These are phyloP conservation scores for Pterocarpus macrocarpus DNA, from an alignment of 306 rosid species.

Conservation along the genomic window DNA sequence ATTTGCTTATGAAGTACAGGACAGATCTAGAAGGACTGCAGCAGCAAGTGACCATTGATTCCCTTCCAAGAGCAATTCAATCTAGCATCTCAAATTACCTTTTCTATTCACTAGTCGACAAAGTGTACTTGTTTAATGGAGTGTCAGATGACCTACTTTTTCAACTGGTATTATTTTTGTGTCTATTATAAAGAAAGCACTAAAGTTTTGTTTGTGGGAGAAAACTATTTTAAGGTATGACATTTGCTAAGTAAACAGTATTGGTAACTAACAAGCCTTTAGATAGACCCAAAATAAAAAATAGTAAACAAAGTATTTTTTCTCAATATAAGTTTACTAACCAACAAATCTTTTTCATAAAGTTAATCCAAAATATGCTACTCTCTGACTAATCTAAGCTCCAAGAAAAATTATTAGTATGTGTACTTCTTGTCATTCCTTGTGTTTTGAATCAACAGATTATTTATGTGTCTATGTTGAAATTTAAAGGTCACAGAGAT, in stretches of 20 bases:
- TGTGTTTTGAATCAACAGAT: constrained; percentile 13
- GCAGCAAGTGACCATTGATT: constrained; percentile 79
- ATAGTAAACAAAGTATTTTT: no score
- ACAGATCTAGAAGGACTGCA: constrained; percentile 85
- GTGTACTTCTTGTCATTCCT: constrained; percentile 24
- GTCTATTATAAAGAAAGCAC: no score
- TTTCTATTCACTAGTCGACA: constrained; percentile 67
- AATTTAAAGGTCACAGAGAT: constrained; percentile 78
- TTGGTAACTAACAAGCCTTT: no score
- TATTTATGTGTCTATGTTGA: constrained; percentile 29
- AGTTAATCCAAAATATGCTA: not conserved
- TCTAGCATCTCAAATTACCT: constrained; percentile 74
- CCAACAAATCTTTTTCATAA: not conserved
- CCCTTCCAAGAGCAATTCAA: constrained; percentile 86
- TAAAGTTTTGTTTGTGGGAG: no score
- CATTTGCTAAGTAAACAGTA: no score
- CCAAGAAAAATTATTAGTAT: not conserved
- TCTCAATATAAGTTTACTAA: not conserved
- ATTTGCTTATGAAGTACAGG: constrained; percentile 78
- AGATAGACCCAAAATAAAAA: no score
- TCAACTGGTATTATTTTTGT: constrained; percentile 73
- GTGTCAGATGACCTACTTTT: constrained; percentile 78
- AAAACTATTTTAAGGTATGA: no score
- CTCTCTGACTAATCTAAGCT: not conserved
- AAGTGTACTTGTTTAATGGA: constrained; percentile 71